Conservation (phyloP, 768 basidiomycete species). For the Suillus subluteus region DNA sequence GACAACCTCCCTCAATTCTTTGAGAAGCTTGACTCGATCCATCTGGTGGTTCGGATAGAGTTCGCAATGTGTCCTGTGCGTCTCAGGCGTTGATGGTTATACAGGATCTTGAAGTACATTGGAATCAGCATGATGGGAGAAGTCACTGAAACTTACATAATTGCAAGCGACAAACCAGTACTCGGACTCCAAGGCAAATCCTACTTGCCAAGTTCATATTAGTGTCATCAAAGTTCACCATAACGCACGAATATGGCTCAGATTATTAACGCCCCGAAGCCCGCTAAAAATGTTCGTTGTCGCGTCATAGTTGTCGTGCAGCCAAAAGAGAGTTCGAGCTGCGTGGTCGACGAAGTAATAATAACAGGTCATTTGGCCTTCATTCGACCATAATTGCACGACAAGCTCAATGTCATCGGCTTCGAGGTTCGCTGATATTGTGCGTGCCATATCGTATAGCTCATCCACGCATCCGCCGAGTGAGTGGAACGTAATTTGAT, state of each 20-base stretch:
- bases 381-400: not conserved
- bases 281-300: conserved; percentile 1
- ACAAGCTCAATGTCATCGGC: not conserved
- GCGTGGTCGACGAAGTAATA: conserved; percentile 14
- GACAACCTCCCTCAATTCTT: conserved; percentile 11
- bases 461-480: not conserved
- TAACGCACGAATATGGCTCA: conserved; percentile 10
- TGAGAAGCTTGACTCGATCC: conserved; percentile 5
- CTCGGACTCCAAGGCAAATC: conserved; percentile 8
- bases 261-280: not conserved
- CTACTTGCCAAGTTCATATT: conserved; percentile 4
- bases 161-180: conserved; percentile 12
- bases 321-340: conserved; percentile 9
- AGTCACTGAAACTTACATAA: not conserved
- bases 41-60: conserved; percentile 9
- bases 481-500: not conserved
- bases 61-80: conserved; percentile 13
- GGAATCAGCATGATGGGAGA: not conserved
- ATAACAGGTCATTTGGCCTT: not conserved
- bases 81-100: not conserved
- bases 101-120: not conserved
- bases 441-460: not conserved
- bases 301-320: not conserved
- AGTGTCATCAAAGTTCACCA: not conserved
- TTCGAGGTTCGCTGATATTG: not conserved